phyloP scores from a whole-genome alignment of 495 filamentous ascomycete species.

The Pyronema omphalodes region DNA sequence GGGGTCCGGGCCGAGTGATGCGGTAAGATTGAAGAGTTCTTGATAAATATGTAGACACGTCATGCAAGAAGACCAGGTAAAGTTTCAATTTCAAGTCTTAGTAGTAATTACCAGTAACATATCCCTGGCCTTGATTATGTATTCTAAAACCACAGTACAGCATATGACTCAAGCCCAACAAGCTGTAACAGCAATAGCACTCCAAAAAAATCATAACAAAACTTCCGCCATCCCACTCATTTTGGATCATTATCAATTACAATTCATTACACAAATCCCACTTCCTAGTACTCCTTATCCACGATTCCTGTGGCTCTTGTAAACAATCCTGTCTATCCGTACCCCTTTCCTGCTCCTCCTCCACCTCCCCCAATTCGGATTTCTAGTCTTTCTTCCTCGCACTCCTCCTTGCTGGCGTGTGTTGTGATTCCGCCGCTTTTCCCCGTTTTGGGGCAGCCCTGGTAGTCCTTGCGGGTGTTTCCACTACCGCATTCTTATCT shows the following conservation, averaged over 20 bases:
- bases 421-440: slow-evolving; percentile 9
- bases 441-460: slow-evolving; percentile 10
- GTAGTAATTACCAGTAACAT: too few relatives aligned
- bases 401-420: slow-evolving; percentile 9
- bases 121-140: too few relatives aligned
- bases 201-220: background rate
- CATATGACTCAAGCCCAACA: background rate
- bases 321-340: background rate
- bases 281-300: background rate
- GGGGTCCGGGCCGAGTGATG: background rate
- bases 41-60: background rate
- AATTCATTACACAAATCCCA: background rate
- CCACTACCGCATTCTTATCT: slow-evolving; percentile 11
- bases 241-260: too few relatives aligned
- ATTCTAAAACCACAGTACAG: background rate
- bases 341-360: background rate
- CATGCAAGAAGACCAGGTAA: background rate
- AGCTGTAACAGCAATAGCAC: background rate
- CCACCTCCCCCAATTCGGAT: background rate
- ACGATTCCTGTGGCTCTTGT: background rate
- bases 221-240: background rate
- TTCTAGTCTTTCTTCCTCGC: slow-evolving; percentile 3
- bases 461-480: slow-evolving; percentile 11
- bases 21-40: too few relatives aligned
- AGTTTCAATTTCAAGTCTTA: background rate